Base-by-base conservation (phyloP, 805 yeast genomes). In the Candida dajiaensis region DNA sequence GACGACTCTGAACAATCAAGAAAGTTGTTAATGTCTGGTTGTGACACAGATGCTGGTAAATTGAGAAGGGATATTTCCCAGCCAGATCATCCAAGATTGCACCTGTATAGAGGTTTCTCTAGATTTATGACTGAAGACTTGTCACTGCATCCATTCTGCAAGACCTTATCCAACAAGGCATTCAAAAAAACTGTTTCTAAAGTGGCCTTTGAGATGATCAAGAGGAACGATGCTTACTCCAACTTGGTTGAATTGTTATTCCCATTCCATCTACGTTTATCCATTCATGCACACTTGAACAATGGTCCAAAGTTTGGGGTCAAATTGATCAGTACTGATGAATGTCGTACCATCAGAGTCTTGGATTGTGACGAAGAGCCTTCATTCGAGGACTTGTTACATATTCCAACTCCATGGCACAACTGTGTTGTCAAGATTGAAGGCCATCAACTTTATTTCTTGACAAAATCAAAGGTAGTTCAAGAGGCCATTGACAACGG, bases 381-480 rank as follows among this genome's bases (percentile, higher is more conserved):
- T 2, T 56, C 56, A 23, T 71, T 65, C 55, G 78, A 74, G 39
- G 83, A 77, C 52, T 64, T 76, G 51, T 68, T 80, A 47, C 85
- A 80, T 58, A 78, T 80, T 48, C 84, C 85, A 42, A 79, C 84
- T 0, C 84, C 85, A 41, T 80, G 84, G 84, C 85, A 79, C 60
- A 80, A 80, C 53, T 66, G 77, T 44, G 71, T 79, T 13, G 73
- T 76, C 22, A 64, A 66, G 43, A 59, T 73, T 45, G 69, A 67
- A 41, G 72, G 69, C 28, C 60, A 61, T 31, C 58, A 63, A 8
- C 50, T 48, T 19, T 61, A 47, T 46, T 67, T 56, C 47, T 59
- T 71, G 50, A 65, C 72, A 6, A 69, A 67, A 48, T 61, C 73
- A 4, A 63, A 59, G 40, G 58, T 64, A 15, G 65, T 70, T 20